phyloP scores from a whole-genome alignment of 2,329 filamentous ascomycete genomes.

The Penicillium decumbens region DNA sequence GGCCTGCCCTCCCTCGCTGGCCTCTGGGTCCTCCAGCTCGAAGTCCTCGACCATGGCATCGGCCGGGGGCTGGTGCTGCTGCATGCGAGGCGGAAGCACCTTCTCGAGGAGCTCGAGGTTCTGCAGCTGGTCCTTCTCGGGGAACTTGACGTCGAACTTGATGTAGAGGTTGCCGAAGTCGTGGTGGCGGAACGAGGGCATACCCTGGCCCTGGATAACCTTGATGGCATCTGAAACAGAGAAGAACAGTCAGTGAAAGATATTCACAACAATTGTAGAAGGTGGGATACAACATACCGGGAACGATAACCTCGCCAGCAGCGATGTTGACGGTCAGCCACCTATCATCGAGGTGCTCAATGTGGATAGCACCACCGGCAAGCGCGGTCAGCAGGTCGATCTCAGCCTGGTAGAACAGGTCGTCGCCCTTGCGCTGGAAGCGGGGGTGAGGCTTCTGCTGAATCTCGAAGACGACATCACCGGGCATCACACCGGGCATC shows the following conservation, averaged over 20 bases:
- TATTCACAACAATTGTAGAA: background rate
- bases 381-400: constrained; percentile 94
- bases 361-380: constrained; percentile 81
- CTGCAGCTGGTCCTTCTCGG: constrained; percentile 64
- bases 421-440: constrained; percentile 94
- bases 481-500: constrained; percentile 83
- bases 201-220: constrained; percentile 92
- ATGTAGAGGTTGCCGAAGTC: constrained; percentile 95
- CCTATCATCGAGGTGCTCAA: constrained; percentile 95
- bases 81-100: constrained; percentile 69
- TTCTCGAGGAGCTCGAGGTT: constrained; percentile 76
- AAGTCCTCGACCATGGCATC: constrained; percentile 92
- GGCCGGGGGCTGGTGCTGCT: constrained; percentile 63
- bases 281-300: constrained; percentile 57
- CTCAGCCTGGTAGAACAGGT: constrained; percentile 89
- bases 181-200: constrained; percentile 94
- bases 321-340: constrained; percentile 93
- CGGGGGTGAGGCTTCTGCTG: constrained; percentile 97
- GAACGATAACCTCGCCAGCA: constrained; percentile 89
- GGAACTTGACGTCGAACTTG: constrained; percentile 97
- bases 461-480: constrained; percentile 97
- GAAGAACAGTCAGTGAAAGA: constrained; percentile 10
- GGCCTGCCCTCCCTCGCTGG: constrained; percentile 57
- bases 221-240: constrained; percentile 69
- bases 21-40: constrained; percentile 78